Conservation (phyloP, 768 basidiomycete genomes). For the Tylopilus subfusipes region DNA sequence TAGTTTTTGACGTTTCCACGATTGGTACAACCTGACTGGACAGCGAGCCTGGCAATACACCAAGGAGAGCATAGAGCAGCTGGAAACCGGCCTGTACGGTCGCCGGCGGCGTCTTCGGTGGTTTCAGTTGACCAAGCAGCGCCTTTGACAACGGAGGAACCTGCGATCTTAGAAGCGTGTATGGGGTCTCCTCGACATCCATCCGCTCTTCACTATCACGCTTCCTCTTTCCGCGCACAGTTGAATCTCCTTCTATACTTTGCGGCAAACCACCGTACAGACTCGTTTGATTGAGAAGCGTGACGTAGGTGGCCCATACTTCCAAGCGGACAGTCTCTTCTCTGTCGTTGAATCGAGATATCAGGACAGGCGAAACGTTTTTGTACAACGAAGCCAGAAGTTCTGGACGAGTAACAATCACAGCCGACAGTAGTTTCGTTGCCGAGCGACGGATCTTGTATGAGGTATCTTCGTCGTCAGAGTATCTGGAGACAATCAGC, state of each 20-base stretch:
- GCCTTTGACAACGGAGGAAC: conserved; percentile 77
- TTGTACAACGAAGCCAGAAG: conserved; percentile 75
- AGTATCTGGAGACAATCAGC: conserved; percentile 56
- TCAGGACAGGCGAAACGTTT: conserved; percentile 81
- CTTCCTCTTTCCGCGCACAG: conserved; percentile 67
- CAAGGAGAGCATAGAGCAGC: conserved; percentile 70
- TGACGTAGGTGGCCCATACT: conserved; percentile 82
- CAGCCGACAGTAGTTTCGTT: conserved; percentile 80
- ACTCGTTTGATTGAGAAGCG: conserved; percentile 79
- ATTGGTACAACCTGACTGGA: conserved; percentile 65
- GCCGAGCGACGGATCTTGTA: conserved; percentile 96
- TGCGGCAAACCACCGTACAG: conserved; percentile 69
- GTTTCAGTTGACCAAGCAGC: conserved; percentile 81
- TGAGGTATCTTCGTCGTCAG: conserved; percentile 96
- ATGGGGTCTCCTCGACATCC: conserved; percentile 70
- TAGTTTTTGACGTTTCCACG: conserved; percentile 56
- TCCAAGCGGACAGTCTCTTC: conserved; percentile 94
- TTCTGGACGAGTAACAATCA: conserved; percentile 90
- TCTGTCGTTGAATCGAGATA: conserved; percentile 89
- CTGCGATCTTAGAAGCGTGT: conserved; percentile 66
- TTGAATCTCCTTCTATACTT: conserved; percentile 43
- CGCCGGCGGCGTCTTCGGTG: conserved; percentile 68
- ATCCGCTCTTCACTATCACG: conserved; percentile 73
- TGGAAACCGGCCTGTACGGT: conserved; percentile 86
- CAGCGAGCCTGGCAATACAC: conserved; percentile 81